phyloP scores from a whole-genome alignment of 2,329 filamentous ascomycete species.

The Coniella vitis region DNA sequence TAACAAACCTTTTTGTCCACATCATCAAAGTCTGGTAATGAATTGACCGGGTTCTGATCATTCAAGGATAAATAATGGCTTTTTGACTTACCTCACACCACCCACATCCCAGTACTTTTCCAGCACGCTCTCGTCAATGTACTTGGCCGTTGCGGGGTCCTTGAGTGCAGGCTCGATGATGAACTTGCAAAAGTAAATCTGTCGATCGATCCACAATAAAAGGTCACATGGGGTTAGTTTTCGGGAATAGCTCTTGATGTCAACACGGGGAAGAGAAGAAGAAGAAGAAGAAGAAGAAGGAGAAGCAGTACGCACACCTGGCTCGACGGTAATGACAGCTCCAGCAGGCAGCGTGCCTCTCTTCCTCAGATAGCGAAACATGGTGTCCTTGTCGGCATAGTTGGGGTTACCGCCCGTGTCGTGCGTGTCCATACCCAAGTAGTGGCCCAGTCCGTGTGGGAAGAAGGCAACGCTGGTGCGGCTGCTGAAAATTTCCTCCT shows the following conservation, averaged over 20 bases:
- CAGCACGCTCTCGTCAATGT: conserved; percentile 67
- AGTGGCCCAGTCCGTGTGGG: conserved; percentile 58
- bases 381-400: conserved; percentile 68
- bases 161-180: conserved; percentile 77
- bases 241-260: too few relatives aligned
- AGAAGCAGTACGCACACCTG: conserved; percentile 56
- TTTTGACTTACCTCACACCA: conserved; percentile 52
- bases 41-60: too few relatives aligned
- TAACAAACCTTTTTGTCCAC: neutral
- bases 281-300: too few relatives aligned
- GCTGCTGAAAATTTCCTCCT: conserved; percentile 66
- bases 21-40: neutral
- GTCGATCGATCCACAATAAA: too few relatives aligned
- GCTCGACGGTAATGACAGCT: conserved; percentile 89
- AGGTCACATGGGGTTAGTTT: too few relatives aligned
- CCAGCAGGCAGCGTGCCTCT: conserved; percentile 68
- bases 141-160: conserved; percentile 64
- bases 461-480: conserved; percentile 87
- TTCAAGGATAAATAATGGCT: neutral
- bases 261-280: too few relatives aligned
- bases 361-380: conserved; percentile 84
- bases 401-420: conserved; percentile 76
- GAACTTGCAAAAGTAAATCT: conserved; percentile 87
- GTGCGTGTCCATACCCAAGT: conserved; percentile 88
- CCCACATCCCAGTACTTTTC: conserved; percentile 78